Conservation (phyloP, 441 rosid species). For the Adansonia madagascariensis region DNA sequence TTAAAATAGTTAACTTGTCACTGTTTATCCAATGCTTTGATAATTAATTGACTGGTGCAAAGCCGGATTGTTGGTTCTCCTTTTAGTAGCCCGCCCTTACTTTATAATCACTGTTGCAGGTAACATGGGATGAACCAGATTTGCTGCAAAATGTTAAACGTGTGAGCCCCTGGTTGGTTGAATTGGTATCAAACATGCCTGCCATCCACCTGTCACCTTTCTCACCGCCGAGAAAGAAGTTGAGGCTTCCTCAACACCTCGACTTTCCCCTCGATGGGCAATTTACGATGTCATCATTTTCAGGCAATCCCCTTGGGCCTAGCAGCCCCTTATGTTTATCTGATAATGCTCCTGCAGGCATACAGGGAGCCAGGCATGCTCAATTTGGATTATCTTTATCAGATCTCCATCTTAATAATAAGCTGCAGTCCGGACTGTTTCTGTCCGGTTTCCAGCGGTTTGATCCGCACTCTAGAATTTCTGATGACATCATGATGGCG, state of each 20-base stretch:
- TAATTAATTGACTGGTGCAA: neutral
- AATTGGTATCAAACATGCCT: conserved; percentile 55
- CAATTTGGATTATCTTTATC: conserved; percentile 54
- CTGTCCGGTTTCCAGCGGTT: conserved; percentile 54
- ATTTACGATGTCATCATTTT: conserved; percentile 45
- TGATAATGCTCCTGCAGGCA: conserved; percentile 70
- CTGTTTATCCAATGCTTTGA: neutral
- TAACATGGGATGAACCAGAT: conserved; percentile 68
- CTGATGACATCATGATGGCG: conserved; percentile 39
- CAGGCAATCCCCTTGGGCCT: conserved; percentile 45
- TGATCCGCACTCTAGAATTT: conserved; percentile 46
- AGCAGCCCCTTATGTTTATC: conserved; percentile 53
- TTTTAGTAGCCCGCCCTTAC: neutral
- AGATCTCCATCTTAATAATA: conserved; percentile 65
- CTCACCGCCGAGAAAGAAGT: conserved; percentile 59
- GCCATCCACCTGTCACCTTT: conserved; percentile 53
- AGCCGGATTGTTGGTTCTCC: neutral
- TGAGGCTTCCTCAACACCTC: conserved; percentile 47
- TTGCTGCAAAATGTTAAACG: conserved; percentile 60
- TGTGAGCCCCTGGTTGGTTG: conserved; percentile 62
- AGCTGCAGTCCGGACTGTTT: conserved; percentile 67
- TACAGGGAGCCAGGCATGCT: conserved; percentile 96
- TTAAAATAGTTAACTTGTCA: no score
- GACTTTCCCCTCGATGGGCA: conserved; percentile 64
- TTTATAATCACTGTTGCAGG: conserved; percentile 37